A percentile compares a stretch with the other conserved stretches of the same genome.
Evolutionary conservation across 2,329 filamentous ascomycete species (phyloP).

Genomic region (Penicillium sp.): DNA sequence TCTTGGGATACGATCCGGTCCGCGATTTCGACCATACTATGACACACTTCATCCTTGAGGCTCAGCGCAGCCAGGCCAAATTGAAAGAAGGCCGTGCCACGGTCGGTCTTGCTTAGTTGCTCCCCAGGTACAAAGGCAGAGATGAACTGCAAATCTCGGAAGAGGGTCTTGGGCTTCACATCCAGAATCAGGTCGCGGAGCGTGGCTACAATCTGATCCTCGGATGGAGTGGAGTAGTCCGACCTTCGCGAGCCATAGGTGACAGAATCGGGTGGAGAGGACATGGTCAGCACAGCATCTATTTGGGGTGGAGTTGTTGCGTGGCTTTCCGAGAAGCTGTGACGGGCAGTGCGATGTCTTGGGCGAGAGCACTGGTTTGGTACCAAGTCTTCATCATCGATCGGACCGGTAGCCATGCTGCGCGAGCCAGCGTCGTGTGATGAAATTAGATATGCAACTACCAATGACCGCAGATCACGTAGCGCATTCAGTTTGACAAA

Average conservation of each 20-base stretch:
- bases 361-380: slow-evolving; percentile 1
- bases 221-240: slow-evolving; percentile 52
- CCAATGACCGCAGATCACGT: slow-evolving; percentile 75
- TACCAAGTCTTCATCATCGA: slow-evolving; percentile 2
- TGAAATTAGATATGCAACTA: slow-evolving; percentile 67
- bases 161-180: slow-evolving; percentile 72
- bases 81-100: slow-evolving; percentile 81
- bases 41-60: slow-evolving; percentile 81
- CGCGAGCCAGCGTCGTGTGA: slow-evolving; percentile 40
- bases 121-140: slow-evolving; percentile 57
- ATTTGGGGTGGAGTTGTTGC: slow-evolving; percentile 11
- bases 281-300: slow-evolving; percentile 20
- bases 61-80: slow-evolving; percentile 81
- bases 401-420: neutral
- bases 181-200: slow-evolving; percentile 64
- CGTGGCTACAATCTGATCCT: slow-evolving; percentile 60
- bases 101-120: slow-evolving; percentile 55
- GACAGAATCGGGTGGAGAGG: slow-evolving; percentile 28
- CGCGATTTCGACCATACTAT: slow-evolving; percentile 73
- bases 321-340: slow-evolving; percentile 32
- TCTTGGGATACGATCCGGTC: slow-evolving; percentile 62
- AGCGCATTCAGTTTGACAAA: slow-evolving; percentile 78
- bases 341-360: slow-evolving; percentile 21
- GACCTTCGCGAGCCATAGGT: slow-evolving; percentile 37
- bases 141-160: slow-evolving; percentile 72